Conservation (phyloP, 495 filamentous ascomycete species). For the Talaromyces thailandensis region DNA sequence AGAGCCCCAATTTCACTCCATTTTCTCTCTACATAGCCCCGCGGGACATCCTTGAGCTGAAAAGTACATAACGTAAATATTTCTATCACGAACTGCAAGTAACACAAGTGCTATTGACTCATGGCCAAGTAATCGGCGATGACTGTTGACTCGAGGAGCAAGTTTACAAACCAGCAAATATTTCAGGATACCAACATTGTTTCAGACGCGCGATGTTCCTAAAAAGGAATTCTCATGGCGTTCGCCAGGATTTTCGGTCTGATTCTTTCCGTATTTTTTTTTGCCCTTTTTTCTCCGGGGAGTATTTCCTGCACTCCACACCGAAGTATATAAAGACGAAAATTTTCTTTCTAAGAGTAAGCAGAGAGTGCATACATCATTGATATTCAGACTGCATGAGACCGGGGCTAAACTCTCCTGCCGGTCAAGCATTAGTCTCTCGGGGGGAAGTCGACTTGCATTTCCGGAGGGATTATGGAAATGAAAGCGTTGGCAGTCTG, state of each 20-base stretch:
- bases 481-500: neutral
- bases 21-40: neutral
- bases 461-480: neutral
- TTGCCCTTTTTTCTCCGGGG: neutral
- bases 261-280: neutral
- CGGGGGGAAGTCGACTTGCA: constrained; percentile 8
- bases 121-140: neutral
- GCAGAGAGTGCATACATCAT: neutral
- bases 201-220: neutral
- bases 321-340: neutral
- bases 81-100: neutral
- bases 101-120: neutral
- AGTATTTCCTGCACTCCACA: neutral
- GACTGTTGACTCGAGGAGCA: neutral
- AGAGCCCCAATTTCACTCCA: neutral
- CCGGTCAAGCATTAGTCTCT: constrained; percentile 3
- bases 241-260: neutral
- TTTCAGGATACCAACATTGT: neutral
- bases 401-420: neutral
- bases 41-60: neutral
- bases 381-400: neutral
- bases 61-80: neutral
- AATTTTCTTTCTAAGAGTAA: neutral
- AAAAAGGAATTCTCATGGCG: neutral
- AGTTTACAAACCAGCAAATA: neutral